Evolutionary conservation across 768 basidiomycete genomes (phyloP).

Genomic region (Termitomyces sp.): DNA sequence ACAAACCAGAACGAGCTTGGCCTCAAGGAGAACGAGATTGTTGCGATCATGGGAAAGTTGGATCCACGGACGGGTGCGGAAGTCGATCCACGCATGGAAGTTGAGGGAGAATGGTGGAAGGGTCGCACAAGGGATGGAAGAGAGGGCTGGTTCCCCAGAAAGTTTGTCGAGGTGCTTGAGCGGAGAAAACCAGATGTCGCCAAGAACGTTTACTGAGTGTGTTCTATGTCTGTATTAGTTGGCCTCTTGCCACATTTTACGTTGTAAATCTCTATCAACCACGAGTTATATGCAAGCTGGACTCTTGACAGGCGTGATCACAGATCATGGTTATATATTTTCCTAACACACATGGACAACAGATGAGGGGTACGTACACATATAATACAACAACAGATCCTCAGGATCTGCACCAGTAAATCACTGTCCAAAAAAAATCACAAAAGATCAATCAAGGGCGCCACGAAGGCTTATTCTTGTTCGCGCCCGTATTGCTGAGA

Average conservation of each 20-base stretch:
- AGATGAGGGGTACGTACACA: neutral
- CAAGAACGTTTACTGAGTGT: constrained; percentile 17
- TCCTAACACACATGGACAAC: neutral
- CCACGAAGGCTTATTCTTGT: constrained; percentile 12
- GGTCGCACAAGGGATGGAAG: constrained; percentile 88
- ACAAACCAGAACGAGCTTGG: constrained; percentile 75
- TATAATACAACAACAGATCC: neutral
- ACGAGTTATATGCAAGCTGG: no score
- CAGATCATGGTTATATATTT: neutral
- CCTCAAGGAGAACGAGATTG: constrained; percentile 86
- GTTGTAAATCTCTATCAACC: no score
- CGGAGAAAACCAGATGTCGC: constrained; percentile 25
- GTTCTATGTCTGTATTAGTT: neutral
- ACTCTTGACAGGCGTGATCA: no score
- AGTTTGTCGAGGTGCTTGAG: constrained; percentile 76
- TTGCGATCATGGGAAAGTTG: constrained; percentile 82
- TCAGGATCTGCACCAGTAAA: neutral
- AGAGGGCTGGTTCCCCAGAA: constrained; percentile 92
- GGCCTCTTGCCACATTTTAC: no score
- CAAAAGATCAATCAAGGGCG: constrained; percentile 12
- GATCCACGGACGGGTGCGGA: constrained; percentile 65
- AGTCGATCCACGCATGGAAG: constrained; percentile 57
- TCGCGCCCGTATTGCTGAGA: neutral
- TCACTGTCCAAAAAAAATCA: neutral
- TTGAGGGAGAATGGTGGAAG: constrained; percentile 88